Percentiles rank a stretch among this genome's conserved stretches.
These are phyloP conservation scores for Plasmodium ovale DNA, from an alignment of 169 alveolate genomes.

Conservation along the genomic window DNA sequence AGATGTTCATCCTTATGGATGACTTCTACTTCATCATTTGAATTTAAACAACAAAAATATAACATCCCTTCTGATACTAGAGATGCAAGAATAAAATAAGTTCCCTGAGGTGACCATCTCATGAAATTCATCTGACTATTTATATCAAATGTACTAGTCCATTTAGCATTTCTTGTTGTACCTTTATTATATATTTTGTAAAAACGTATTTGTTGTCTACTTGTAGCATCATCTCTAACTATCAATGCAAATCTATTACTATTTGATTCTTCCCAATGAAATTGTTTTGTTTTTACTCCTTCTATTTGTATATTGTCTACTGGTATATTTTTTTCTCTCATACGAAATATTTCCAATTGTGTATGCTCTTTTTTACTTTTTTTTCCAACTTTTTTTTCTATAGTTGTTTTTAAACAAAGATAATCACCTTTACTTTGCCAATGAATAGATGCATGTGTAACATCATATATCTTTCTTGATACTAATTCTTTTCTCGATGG, in stretches of 20 bases:
- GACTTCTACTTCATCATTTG: slow-evolving; percentile 90
- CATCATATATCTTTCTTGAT: slow-evolving; percentile 91
- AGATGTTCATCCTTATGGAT: slow-evolving; percentile 91
- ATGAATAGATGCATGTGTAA: slow-evolving; percentile 88
- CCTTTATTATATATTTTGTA: slow-evolving; percentile 90
- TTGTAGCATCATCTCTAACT: slow-evolving; percentile 90
- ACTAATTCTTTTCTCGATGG: slow-evolving; percentile 90
- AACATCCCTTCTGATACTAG: slow-evolving; percentile 89
- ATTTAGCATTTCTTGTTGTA: slow-evolving; percentile 80
- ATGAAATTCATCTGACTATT: slow-evolving; percentile 86
- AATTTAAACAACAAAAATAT: slow-evolving; percentile 87
- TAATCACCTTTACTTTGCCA: slow-evolving; percentile 94
- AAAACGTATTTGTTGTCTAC: slow-evolving; percentile 89
- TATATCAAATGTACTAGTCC: slow-evolving; percentile 85
- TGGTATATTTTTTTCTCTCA: slow-evolving; percentile 91
- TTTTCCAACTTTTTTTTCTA: slow-evolving; percentile 90
- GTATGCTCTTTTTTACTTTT: slow-evolving; percentile 89
- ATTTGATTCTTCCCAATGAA: slow-evolving; percentile 89
- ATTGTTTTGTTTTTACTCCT: slow-evolving; percentile 90
- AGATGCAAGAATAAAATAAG: slow-evolving; percentile 89
- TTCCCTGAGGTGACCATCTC: slow-evolving; percentile 92
- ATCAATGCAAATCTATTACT: slow-evolving; percentile 91
- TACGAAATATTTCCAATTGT: slow-evolving; percentile 91
- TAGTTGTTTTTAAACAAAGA: slow-evolving; percentile 90
- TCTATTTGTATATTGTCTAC: slow-evolving; percentile 92